Base-by-base conservation (phyloP, 805 yeast genomes). In the Yarrowia sp. region DNA sequence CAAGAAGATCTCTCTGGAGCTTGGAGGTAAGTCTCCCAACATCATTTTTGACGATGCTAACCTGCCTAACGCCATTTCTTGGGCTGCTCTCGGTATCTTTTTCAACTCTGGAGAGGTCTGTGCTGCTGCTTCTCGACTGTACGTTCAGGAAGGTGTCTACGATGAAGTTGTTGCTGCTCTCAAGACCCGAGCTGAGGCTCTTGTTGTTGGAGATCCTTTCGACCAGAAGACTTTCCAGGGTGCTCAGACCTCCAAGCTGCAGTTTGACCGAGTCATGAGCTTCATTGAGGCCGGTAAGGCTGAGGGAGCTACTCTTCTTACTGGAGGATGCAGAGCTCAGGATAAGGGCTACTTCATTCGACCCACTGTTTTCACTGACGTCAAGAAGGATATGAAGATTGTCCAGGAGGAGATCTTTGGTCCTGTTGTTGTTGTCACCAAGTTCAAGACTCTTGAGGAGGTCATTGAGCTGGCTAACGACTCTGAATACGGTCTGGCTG, bases 41-140 rank as follows among this genome's bases (percentile, higher is more conserved):
- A 85, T 92, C 69, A 87, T 92, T 48, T 91, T 89, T 74, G 86
- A 87, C 72, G 98, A 92, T 73, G 93, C 95, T 65, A 85, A 92
- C 76, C 73, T 92, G 65, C 86, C 87, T 47, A 80, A 81, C 72
- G 91, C 97, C 64, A 87, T 89, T 44, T 81, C 85, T 68, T 84
- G 85, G 80, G 86, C 90, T 68, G 82, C 89, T 57, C 75, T 82
- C 63, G 97, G 96, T 76, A 89, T 92, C 72, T 89, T 89, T 83
- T 90, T 84, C 82, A 92, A 92, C 82, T 86, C 92, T 74, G 98
- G 98, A 78, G 97, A 92, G 80, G 95, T 92, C 66, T 92, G 98
- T 78, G 88, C 92, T 72, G 97, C 97, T 36, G 93, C 96, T 71
- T 91, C 97, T 53, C 86, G 98, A 79, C 79, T 92, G 69, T 89